Conservation (phyloP, 2,329 filamentous ascomycete genomes). For the Aspergillus piperis region DNA sequence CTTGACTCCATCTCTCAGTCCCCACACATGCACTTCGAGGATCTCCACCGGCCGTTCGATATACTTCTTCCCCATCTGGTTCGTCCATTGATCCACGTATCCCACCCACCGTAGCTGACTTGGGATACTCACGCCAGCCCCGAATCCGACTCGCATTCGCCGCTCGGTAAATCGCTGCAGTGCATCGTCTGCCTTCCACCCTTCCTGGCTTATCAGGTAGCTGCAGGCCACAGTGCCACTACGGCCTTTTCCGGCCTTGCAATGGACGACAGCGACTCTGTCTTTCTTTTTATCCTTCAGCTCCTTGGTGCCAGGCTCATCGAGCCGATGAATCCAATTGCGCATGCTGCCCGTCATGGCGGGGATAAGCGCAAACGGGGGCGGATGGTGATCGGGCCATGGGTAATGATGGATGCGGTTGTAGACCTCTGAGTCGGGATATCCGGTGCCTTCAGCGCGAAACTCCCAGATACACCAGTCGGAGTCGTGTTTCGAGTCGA, state of each 20-base stretch:
- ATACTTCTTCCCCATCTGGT: slow-evolving; percentile 70
- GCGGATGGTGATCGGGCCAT: slow-evolving; percentile 96
- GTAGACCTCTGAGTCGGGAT: slow-evolving; percentile 87
- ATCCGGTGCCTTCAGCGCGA: slow-evolving; percentile 91
- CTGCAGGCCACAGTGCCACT: slow-evolving; percentile 86
- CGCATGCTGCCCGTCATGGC: slow-evolving; percentile 90
- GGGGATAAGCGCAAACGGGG: slow-evolving; percentile 85
- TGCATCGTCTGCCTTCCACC: slow-evolving; percentile 66
- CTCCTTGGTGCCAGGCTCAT: slow-evolving; percentile 18
- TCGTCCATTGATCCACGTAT: slow-evolving; percentile 87
- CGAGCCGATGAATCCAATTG: slow-evolving; percentile 68
- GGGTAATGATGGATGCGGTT: slow-evolving; percentile 85
- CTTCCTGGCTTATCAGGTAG: slow-evolving; percentile 86
- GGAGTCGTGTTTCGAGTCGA: slow-evolving; percentile 78
- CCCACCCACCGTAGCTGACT: slow-evolving; percentile 85
- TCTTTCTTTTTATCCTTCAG: slow-evolving; percentile 7
- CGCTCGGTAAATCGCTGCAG: slow-evolving; percentile 72
- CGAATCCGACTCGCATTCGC: slow-evolving; percentile 87
- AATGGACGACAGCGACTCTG: slow-evolving; percentile 86
- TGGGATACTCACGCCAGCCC: slow-evolving; percentile 86
- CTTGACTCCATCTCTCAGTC: slow-evolving; percentile 82
- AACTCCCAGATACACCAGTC: slow-evolving; percentile 99
- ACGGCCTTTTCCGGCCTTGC: slow-evolving; percentile 93
- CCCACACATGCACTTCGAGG: slow-evolving; percentile 87
- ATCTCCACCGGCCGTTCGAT: slow-evolving; percentile 81